phyloP scores from a whole-genome alignment of 768 basidiomycete genomes.

The Trametopsis cervina region DNA sequence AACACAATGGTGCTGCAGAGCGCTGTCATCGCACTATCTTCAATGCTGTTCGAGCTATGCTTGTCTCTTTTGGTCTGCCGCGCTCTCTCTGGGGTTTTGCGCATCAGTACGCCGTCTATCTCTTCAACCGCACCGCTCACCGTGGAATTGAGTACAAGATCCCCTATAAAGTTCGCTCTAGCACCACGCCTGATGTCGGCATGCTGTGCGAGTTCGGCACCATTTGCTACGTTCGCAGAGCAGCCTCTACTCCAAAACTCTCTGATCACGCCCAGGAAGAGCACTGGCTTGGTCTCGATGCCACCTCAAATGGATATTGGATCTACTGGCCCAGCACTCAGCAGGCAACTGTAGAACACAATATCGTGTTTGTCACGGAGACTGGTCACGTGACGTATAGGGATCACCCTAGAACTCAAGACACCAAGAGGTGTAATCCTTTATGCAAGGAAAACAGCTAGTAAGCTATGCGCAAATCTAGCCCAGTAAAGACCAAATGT shows the following conservation, averaged over 20 bases:
- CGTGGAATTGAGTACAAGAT: not conserved
- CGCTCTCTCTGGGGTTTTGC: not conserved
- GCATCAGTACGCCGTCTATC: not conserved
- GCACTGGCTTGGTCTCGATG: conserved; percentile 29
- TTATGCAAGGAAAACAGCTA: too few species aligned
- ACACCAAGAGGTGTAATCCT: too few species aligned
- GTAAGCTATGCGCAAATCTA: too few species aligned
- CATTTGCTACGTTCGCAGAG: not conserved
- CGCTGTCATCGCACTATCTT: conserved; percentile 12
- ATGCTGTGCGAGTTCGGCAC: not conserved
- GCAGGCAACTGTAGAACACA: conserved; percentile 18
- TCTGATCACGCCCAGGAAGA: not conserved
- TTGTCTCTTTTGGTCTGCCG: not conserved
- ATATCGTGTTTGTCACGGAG: too few species aligned
- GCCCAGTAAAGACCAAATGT: too few species aligned
- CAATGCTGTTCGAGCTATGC: not conserved
- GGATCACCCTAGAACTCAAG: too few species aligned
- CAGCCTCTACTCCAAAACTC: not conserved
- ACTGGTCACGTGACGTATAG: too few species aligned
- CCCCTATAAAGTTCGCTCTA: not conserved
- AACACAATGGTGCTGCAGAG: conserved; percentile 22
- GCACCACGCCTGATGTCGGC: not conserved
- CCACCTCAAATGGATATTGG: conserved; percentile 22
- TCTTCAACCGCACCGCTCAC: not conserved
- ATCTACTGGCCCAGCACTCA: conserved; percentile 28